phyloP scores from a whole-genome alignment of 768 basidiomycete species.

The Aureoboletus auriporus region DNA sequence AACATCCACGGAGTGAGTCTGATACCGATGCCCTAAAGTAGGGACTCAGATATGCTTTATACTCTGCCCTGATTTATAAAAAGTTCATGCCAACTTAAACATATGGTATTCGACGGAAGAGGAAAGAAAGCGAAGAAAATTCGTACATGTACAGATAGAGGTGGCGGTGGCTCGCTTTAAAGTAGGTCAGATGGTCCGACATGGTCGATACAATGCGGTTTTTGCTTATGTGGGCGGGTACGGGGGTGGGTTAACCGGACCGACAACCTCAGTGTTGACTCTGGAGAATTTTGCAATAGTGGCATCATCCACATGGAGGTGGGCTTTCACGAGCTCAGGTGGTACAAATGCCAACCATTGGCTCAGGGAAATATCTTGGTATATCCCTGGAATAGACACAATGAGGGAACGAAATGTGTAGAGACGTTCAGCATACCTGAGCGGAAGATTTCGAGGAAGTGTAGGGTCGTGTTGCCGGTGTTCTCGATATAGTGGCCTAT shows the following conservation, averaged over 20 bases:
- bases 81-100: background rate
- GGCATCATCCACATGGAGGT: constrained; percentile 52
- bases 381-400: constrained; percentile 31
- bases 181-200: background rate
- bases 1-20: background rate
- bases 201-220: background rate
- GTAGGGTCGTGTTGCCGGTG: constrained; percentile 54
- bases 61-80: background rate
- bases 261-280: constrained; percentile 49
- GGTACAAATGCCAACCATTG: constrained; percentile 65
- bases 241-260: constrained; percentile 5
- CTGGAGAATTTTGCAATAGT: constrained; percentile 46
- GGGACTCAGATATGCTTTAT: background rate
- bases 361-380: constrained; percentile 54
- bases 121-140: background rate
- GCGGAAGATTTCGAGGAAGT: constrained; percentile 61
- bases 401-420: background rate
- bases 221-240: background rate
- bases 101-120: background rate
- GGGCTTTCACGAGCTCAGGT: constrained; percentile 54
- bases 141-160: constrained; percentile 10
- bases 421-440: constrained; percentile 33
- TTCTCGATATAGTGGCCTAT: constrained; percentile 70
- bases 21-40: background rate
- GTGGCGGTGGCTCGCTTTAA: background rate